Percentiles rank a stretch among this genome's conserved stretches.
Evolutionary conservation across 441 rosid genomes (phyloP).

Genomic region (Brassica hybrid): DNA sequence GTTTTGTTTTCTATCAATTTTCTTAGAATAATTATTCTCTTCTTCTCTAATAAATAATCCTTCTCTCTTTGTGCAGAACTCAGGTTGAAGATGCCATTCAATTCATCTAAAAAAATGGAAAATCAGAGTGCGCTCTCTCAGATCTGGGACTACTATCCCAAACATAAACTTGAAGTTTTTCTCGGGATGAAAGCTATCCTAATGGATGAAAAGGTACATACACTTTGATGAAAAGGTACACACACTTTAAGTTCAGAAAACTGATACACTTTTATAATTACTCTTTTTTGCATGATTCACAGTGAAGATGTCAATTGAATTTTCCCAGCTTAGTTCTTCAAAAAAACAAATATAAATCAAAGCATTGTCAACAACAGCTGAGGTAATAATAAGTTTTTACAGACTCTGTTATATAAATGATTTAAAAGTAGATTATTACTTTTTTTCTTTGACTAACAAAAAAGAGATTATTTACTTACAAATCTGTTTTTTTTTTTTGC

Average conservation of each 20-base stretch:
- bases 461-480: not conserved
- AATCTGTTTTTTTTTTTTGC: not conserved
- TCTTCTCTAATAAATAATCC: not conserved
- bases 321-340: not conserved
- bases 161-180: too few relatives aligned
- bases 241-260: not conserved
- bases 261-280: not conserved
- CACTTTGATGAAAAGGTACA: not conserved
- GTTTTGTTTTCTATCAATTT: not conserved
- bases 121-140: not conserved
- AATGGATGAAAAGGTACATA: not conserved
- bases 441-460: not conserved
- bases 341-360: too few relatives aligned
- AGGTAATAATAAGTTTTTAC: not conserved
- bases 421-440: not conserved
- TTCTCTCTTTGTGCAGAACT: not conserved
- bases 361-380: not conserved
- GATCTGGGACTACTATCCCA: not conserved
- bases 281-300: not conserved
- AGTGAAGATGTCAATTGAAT: not conserved
- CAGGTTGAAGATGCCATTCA: not conserved
- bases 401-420: too few relatives aligned
- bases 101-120: not conserved
- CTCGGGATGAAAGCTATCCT: not conserved
- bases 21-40: not conserved